A percentile compares a stretch with the other conserved stretches of the same genome.
Conservation (phyloP, 257 asterid species). For the Solanum clarkiae region DNA sequence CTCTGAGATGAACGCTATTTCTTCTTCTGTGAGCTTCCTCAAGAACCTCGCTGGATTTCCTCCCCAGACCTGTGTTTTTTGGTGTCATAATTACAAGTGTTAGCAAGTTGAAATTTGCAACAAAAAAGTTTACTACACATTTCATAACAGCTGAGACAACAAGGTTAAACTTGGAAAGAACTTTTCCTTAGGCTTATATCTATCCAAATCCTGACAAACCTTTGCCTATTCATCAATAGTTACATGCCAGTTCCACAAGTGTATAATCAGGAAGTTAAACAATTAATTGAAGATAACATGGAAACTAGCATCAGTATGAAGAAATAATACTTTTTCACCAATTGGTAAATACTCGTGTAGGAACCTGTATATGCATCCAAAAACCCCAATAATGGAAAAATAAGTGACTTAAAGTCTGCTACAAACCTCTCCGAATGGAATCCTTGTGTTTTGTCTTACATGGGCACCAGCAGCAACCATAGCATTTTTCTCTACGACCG, state of each 20-base stretch:
- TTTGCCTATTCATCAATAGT: not conserved
- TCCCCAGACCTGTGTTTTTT: slow-evolving; percentile 69
- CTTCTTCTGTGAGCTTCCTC: slow-evolving; percentile 86
- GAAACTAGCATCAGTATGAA: not conserved
- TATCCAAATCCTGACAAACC: not conserved
- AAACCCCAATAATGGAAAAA: not conserved
- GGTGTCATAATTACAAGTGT: not conserved
- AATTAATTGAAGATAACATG: not conserved
- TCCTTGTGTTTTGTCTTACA: slow-evolving; percentile 82
- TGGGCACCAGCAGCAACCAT: slow-evolving; percentile 99
- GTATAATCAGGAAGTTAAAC: not conserved
- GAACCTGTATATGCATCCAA: not conserved
- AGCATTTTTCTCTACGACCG: slow-evolving; percentile 76
- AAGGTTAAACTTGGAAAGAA: not conserved
- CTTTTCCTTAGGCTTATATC: not conserved
- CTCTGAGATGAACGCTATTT: slow-evolving; percentile 68
- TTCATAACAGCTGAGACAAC: not conserved
- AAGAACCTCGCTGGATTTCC: slow-evolving; percentile 96
- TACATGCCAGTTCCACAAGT: not conserved
- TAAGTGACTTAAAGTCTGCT: not conserved
- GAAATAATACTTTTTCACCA: not conserved
- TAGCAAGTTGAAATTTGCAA: not conserved
- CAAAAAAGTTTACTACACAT: not conserved
- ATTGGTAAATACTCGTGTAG: not conserved
- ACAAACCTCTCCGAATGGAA: slow-evolving; percentile 85